Evolutionary conservation across 2,329 filamentous ascomycete species (phyloP), one percentile per base, ranked within the genome.

Genomic region (Fusarium piperis): DNA sequence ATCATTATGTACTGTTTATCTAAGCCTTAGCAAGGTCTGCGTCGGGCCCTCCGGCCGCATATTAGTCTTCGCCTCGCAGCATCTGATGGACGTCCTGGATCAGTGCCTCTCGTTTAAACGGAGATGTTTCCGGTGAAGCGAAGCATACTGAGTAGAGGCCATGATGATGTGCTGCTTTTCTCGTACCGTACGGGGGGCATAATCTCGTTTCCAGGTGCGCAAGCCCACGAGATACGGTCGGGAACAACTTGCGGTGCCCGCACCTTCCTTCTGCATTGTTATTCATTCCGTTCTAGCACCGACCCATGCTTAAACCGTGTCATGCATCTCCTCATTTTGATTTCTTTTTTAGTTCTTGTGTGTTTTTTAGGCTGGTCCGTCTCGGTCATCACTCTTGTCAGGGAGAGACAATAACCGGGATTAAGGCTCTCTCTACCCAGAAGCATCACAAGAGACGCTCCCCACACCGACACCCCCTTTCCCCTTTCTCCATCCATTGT

Each of bases 311-410:
- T 35, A 28, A 18, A 30, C 28, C 55, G 41, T 28, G 32, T 48
- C 26, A 53, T 48, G 26, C 23, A 30, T 51, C 26, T 52, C 58
- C 30, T 32, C 26, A 39, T 58, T 48, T 48, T 36, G 48, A 61
- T 62, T 59, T 51, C 33, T 52, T 71, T 67, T 71, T 69, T 71
- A 59, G 60, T 68, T 30, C 58, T 28, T 62, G 12, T 39, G 36
- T 26, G 30, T 33, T 59, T 48, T 55, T 59, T 48, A 26, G 57
- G 33, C 28, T 66, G 51, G 46, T 32, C 60, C 30, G 28, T 39
- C 62, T 76, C 72, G 67, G 73, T 67, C 65, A 64, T 74, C 44
- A 55, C 64, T 64, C 69, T 72, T 23, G 72, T 69, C 69, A 67
- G 60, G 68, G 73, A 60, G 61, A 71, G 71, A 74, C 66, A 72